phyloP scores from a whole-genome alignment of 1,284 basidiomycete genomes.

The Tilletia caries region DNA sequence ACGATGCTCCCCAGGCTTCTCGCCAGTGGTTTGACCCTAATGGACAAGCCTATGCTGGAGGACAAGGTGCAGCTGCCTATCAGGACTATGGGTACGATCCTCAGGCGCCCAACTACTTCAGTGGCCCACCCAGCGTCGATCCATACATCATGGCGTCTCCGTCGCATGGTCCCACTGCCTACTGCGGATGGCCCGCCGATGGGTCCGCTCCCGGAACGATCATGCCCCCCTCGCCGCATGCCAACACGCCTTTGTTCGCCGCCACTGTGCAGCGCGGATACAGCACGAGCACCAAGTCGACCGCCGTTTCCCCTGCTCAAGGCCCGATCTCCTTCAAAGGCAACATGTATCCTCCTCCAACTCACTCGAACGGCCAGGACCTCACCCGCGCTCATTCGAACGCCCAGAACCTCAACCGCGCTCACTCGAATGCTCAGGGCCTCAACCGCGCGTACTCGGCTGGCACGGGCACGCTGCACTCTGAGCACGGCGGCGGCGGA shows the following conservation, averaged over 20 bases:
- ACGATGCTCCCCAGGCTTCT: neutral
- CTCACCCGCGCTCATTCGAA: neutral
- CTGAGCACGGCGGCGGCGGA: neutral
- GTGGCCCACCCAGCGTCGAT: neutral
- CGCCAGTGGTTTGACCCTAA: neutral
- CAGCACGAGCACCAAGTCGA: conserved; percentile 1
- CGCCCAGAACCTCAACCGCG: too few species aligned
- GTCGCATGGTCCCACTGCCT: neutral
- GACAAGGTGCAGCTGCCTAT: neutral
- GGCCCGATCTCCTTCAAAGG: neutral
- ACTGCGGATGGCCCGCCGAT: neutral
- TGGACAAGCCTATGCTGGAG: neutral
- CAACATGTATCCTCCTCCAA: neutral
- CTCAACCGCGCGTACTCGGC: neutral
- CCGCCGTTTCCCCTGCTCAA: neutral
- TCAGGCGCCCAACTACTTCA: neutral
- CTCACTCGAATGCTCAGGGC: neutral
- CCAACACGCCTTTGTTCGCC: neutral
- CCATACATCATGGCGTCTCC: neutral
- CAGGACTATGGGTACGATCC: conserved; percentile 1
- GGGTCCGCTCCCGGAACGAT: neutral
- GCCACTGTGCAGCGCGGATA: conserved; percentile 3
- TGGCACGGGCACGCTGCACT: neutral
- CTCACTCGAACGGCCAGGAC: neutral
- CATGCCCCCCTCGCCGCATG: neutral